Evolutionary conservation across 2,329 filamentous ascomycete genomes (phyloP), one percentile per base, ranked within the genome.

Genomic region (Lanzia echinophila): DNA sequence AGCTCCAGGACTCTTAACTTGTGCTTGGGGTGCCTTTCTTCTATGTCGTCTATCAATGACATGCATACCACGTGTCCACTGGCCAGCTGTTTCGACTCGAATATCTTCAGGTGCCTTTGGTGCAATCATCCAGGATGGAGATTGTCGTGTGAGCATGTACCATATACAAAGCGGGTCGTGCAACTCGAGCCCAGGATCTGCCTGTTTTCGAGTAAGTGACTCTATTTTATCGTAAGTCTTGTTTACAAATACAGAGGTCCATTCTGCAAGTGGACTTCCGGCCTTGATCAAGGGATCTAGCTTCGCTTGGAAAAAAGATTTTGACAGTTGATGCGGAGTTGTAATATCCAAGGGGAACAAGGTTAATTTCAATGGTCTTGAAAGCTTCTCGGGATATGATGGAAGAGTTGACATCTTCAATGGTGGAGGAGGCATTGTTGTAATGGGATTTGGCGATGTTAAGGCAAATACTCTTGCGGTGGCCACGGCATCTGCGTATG

Each of bases 51-150:
- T 78, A 74, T 99, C 94, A 39, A 90, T 75, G 32, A 97, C 78
- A 66, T 90, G 91, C 84, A 94, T 91, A 1, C 94, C 92, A 54
- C 89, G 78, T 44, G 91, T 95, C 94, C 94, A 99, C 73, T 97
- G 94, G 1, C 92, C 94, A 2, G 81, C 74, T 0, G 90, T 95
- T 72, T 99, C 94, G 39, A 99, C 76, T 19, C 94, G 80, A 53
- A 99, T 86, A 68, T 99, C 94, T 69, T 95, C 87, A 0, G 76
- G 82, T 54, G 69, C 72, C 39, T 78, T 74, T 13, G 73, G 69
- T 1, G 79, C 75, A 15, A 74, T 67, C 68, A 76, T 78, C 84
- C 84, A 87, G 31, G 68, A 70, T 17, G 79, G 74, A 54, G 83
- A 73, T 57, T 75, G 78, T 57, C 71, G 74, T 7, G 83, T 85